A percentile compares a stretch with the other conserved stretches of the same genome.
phyloP scores from a whole-genome alignment of 2,329 filamentous ascomycete species.

The Aspergillus ustus region DNA sequence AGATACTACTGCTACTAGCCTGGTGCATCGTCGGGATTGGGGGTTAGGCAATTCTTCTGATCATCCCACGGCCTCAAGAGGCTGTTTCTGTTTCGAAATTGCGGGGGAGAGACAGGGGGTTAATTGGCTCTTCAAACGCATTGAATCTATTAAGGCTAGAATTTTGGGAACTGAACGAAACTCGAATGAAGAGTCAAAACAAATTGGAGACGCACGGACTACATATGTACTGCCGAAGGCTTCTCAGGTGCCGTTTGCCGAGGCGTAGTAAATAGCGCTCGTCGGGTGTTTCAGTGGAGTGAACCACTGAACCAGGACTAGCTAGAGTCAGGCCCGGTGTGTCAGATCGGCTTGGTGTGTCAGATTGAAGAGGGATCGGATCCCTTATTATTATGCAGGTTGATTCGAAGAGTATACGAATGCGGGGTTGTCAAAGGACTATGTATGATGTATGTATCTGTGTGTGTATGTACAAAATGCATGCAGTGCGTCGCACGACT shows the following conservation, averaged over 20 bases:
- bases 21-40: background rate
- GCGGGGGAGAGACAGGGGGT: background rate
- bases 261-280: background rate
- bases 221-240: background rate
- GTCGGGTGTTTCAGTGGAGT: background rate
- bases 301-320: background rate
- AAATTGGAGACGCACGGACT: background rate
- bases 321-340: background rate
- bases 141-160: background rate
- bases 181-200: background rate
- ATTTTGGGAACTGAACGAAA: background rate
- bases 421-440: background rate
- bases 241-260: background rate
- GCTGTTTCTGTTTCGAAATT: background rate
- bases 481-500: background rate
- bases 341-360: too few relatives aligned
- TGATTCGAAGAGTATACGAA: background rate
- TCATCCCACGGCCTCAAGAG: too few relatives aligned
- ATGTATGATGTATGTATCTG: too few relatives aligned
- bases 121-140: background rate
- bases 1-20: background rate
- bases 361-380: too few relatives aligned
- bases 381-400: too few relatives aligned
- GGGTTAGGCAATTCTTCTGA: background rate
- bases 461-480: background rate